Base-by-base conservation (phyloP, 2,329 filamentous ascomycete genomes). In the Penicillium sp. region DNA sequence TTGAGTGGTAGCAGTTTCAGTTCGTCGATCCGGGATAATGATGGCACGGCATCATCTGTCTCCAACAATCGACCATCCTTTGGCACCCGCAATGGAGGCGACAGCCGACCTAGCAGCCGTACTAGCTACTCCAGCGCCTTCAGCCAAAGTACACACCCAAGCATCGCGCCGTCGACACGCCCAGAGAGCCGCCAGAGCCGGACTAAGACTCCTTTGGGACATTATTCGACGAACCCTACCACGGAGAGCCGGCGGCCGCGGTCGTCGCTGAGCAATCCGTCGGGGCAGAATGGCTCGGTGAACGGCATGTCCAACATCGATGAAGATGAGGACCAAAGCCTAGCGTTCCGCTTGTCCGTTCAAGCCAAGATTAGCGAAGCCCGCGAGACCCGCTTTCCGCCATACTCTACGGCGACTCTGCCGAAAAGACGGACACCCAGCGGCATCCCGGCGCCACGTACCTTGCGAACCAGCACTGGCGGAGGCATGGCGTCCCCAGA, bases 31-130 rank as follows among this genome's bases (percentile, higher is more conserved):
- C 61, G 61, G 39, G 67, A 71, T 43, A 64, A 64, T 29, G 69
- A 72, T 35, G 52, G 61, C 6, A 60, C 61, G 6, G 64, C 69
- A 3, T 69, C 67, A 4, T 69, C n/a, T n/a, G n/a, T n/a, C n/a
- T n/a, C n/a, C n/a, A n/a, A n/a, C n/a, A n/a, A n/a, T n/a, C n/a
- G n/a, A n/a, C n/a, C n/a, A n/a, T n/a, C n/a, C n/a, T n/a, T n/a
- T n/a, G n/a, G n/a, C n/a, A 66, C 49, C 38, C 64, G 13, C 58
- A 64, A 4, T 63, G 63, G 24, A 26, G 64, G 65, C 31, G 72
- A 77, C 56, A 84, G 81, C 58, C 82, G 87, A 31, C 86, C 87
- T 15, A 85, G 81, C 70, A 90, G 86, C 61, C 82, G 86, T 56
- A 81, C 84, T 59, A 86, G 83, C 63, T 70, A 58, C 77, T 69